Evolutionary conservation across 2,329 filamentous ascomycete species (phyloP).

Genomic region (Paraconiothyrium brasiliense): DNA sequence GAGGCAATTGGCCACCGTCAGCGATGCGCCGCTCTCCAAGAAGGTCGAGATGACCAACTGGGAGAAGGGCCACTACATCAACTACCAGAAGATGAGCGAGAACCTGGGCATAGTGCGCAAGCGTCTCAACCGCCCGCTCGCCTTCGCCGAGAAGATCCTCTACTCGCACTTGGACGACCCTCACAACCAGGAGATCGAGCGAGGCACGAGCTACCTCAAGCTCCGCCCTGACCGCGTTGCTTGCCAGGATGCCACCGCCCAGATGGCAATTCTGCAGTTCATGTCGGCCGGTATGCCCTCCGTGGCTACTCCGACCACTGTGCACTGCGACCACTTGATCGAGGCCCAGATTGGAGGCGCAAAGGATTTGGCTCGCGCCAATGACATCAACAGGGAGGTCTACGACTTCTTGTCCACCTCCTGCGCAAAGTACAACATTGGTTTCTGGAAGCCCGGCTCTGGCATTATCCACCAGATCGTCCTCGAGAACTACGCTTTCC

Average conservation of each 20-base stretch:
- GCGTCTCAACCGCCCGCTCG: conserved; percentile 91
- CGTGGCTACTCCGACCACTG: conserved; percentile 92
- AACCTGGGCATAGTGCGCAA: conserved; percentile 90
- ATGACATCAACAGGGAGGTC: conserved; percentile 97
- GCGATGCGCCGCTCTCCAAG: conserved; percentile 85
- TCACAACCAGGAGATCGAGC: conserved; percentile 94
- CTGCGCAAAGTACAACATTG: conserved; percentile 99
- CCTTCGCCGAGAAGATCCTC: conserved; percentile 97
- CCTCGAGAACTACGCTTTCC: conserved; percentile 99
- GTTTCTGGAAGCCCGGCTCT: conserved; percentile 98
- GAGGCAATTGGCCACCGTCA: conserved; percentile 80
- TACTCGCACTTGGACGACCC: conserved; percentile 99
- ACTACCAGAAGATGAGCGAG: conserved; percentile 99
- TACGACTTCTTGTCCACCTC: conserved; percentile 95
- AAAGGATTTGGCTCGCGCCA: conserved; percentile 91
- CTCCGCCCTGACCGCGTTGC: conserved; percentile 96
- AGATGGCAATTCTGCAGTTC: conserved; percentile 99
- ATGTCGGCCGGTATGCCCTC: conserved; percentile 98
- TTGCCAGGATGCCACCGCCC: conserved; percentile 98
- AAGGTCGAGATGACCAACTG: conserved; percentile 99
- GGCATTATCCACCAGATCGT: conserved; percentile 99
- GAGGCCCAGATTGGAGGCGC: conserved; percentile 92
- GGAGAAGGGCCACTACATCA: conserved; percentile 97
- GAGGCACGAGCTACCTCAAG: conserved; percentile 94
- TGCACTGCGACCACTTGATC: conserved; percentile 99